Evolutionary conservation across 1,139 yeast genomes (phyloP).

Genomic region (Komagataea norvegica): DNA sequence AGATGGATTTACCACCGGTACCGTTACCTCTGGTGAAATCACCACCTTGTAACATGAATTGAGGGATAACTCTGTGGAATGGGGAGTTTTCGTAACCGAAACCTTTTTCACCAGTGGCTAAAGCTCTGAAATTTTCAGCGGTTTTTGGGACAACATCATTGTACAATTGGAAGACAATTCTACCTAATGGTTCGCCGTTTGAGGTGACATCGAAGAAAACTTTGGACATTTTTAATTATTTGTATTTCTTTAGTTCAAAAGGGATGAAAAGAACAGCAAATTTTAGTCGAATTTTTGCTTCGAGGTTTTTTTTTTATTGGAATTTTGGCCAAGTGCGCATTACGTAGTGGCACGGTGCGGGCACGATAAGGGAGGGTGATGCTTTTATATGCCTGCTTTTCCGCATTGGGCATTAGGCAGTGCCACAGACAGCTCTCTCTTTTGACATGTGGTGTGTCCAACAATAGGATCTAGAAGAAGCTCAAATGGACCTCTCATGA

Average conservation of each 20-base stretch:
- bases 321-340: no score
- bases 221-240: slow-evolving; percentile 38
- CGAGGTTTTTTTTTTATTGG: no score
- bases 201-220: slow-evolving; percentile 77
- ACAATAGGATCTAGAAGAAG: no score
- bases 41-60: slow-evolving; percentile 99
- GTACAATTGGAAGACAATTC: slow-evolving; percentile 80
- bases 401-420: no score
- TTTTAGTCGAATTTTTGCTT: no score
- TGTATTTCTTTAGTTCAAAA: not conserved
- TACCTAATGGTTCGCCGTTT: slow-evolving; percentile 53
- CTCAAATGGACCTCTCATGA: no score
- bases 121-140: slow-evolving; percentile 96
- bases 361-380: no score
- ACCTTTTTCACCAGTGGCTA: slow-evolving; percentile 96
- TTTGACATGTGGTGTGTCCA: no score
- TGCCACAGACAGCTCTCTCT: no score
- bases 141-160: slow-evolving; percentile 96
- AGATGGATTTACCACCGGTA: slow-evolving; percentile 98
- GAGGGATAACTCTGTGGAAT: slow-evolving; percentile 98
- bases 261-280: not conserved
- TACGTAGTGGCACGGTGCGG: no score
- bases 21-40: slow-evolving; percentile 94
- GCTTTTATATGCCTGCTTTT: no score
- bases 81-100: slow-evolving; percentile 87